Evolutionary conservation across 306 rosid species (phyloP).

Genomic region (Casuarina cunninghamiana): DNA sequence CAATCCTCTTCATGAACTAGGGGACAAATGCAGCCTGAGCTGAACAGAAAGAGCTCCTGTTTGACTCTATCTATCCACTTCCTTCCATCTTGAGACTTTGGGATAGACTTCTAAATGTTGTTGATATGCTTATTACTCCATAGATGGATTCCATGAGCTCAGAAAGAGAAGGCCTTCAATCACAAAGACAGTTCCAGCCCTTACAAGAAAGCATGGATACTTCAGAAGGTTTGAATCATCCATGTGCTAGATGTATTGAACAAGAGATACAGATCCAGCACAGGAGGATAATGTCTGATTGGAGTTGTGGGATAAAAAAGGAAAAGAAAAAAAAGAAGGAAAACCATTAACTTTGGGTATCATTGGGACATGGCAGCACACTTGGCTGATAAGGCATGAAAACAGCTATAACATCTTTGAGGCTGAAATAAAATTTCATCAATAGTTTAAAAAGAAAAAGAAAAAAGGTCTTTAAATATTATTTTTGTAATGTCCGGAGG

Average conservation of each 20-base stretch:
- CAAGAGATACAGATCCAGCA: neutral
- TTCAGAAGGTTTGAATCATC: neutral
- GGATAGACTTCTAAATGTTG: neutral
- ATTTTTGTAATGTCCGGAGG: neutral
- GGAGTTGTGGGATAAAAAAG: neutral
- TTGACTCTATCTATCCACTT: neutral
- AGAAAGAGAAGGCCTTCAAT: neutral
- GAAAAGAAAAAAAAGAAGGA: neutral
- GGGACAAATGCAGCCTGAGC: neutral
- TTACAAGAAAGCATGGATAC: neutral
- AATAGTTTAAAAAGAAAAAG: neutral
- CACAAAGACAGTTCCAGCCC: conserved; percentile 6
- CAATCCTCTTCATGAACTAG: neutral
- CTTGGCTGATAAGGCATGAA: neutral
- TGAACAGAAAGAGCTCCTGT: neutral
- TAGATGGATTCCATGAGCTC: conserved; percentile 8
- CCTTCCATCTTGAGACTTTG: neutral
- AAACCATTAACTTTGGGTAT: neutral
- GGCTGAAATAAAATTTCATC: neutral
- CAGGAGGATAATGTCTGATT: neutral
- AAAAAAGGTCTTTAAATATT: neutral
- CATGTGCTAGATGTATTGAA: neutral
- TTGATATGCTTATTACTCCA: neutral
- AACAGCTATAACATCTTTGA: neutral
- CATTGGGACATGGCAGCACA: neutral